Evolutionary conservation across 192 early-diverging fungal genomes (phyloP), one percentile per base, ranked within the genome.

Genomic region (Backusella liffmaniae): DNA sequence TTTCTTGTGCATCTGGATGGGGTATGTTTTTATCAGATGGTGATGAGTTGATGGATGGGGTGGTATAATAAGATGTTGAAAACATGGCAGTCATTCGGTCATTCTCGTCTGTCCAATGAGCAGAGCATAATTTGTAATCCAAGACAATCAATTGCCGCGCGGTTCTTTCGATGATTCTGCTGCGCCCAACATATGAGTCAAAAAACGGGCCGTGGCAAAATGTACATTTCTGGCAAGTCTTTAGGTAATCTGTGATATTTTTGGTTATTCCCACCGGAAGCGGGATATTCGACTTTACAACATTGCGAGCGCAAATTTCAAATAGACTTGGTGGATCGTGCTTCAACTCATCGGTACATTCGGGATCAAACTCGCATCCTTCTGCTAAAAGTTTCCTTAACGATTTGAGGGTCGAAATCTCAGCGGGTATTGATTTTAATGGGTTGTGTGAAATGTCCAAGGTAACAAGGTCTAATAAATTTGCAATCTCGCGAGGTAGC

Each of bases 171-270:
- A 94, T 87, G 15, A 90, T 84, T 49, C 89, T 86, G 39, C 88
- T 83, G 29, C 94, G 87, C 32, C 79, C 83, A 8, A 87, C 83
- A 76, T 66, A 88, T 5, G 77, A 80, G 35, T 94, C 91, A 78
- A 94, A 93, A 73, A 90, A 94, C 10, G 95, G 95, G 8, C 95
- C 94, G 15, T 81, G 78, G 77, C 95, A 96, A 83, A 91, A 94
- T 7, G 90, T 84, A 79, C 95, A 96, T 23, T 75, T 70, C 23
- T 86, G 77, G 0, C 86, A 85, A 15, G 84, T 87, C 6, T 82
- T 81, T 34, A 96, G 73, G 77, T 94, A 96, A 21, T 79, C 79
- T 76, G 89, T 88, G 26, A 96, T 51, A 39, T 94, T 83, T 13
- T 80, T 80, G 4, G 85, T 77, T 9, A 87, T 75, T 67, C 82